Base-by-base conservation (phyloP, 176 grass and related monocot genomes). In the Carex littledalei region DNA sequence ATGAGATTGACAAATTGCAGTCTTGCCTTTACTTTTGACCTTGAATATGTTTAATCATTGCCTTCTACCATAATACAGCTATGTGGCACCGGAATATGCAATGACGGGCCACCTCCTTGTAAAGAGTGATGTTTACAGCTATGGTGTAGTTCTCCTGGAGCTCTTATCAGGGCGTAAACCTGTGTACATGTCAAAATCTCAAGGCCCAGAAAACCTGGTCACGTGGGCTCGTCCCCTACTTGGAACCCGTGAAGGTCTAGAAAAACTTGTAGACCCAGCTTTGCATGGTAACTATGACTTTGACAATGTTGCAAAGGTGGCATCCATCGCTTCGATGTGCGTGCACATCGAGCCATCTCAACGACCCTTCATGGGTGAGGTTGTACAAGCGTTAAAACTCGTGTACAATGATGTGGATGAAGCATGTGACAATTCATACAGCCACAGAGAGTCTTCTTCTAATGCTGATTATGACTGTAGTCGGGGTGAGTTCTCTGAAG, bases 11-110 rank as follows among this genome's bases (percentile, higher is more conserved):
- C 60, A 76, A 79, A 17, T 37, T 86, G 52, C 66, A 63, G 22
- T 37, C 61, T 12, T 64, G 8, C 50, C 86, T 26, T 8, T 35
- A 34, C 43, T 67, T 66, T 29, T 72, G 2, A 11, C 26, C 31
- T 79, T 31, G 43, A 58, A 89, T 65, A 63, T 68, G 85, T 56
- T 53, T 87, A 74, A 75, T 49, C 17, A 74, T 84, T 85, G 6
- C 83, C 61, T 89, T 89, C 52, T 89, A 7, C 70, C 49, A 71
- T 80, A 14, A 15, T 69, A 81, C 89, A 99, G 96, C 16, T 99
- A 99, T 70, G 96, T 99, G 80, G 96, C 96, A 77, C 96, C 96
- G 83, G 96, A 99, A 88, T 99, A 99, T 92, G 96, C 96, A 68
- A 99, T 99, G 96, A 99, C 91, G 8, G 96, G 96, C 2, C 96